A percentile compares a stretch with the other conserved stretches of the same genome.
phyloP scores from a whole-genome alignment of 805 yeast species.

The Nakazawaea populi region DNA sequence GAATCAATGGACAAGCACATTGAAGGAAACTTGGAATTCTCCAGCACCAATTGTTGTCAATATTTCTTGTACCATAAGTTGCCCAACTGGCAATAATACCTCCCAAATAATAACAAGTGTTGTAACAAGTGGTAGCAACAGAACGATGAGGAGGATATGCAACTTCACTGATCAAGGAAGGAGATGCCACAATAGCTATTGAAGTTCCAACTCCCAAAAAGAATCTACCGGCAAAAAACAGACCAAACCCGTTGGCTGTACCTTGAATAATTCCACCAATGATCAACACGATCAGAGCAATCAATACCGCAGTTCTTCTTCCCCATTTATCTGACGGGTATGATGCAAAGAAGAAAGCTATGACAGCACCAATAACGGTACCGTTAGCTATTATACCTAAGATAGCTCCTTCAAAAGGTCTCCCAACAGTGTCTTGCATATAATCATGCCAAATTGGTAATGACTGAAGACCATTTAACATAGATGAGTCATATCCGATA shows the following conservation, averaged over 20 bases:
- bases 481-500: constrained; percentile 39
- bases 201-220: constrained; percentile 42
- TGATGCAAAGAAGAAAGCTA: constrained; percentile 20
- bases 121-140: constrained; percentile 37
- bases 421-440: constrained; percentile 22
- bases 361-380: constrained; percentile 29
- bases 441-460: constrained; percentile 29
- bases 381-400: constrained; percentile 32
- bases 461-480: constrained; percentile 41
- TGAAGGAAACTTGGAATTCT: constrained; percentile 50
- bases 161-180: constrained; percentile 45
- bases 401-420: constrained; percentile 17
- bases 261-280: constrained; percentile 53
- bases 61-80: constrained; percentile 32
- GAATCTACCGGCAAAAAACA: constrained; percentile 38
- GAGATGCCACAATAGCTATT: constrained; percentile 36
- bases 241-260: constrained; percentile 27
- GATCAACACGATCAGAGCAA: constrained; percentile 47
- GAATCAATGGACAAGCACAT: constrained; percentile 39
- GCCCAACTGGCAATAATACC: constrained; percentile 42
- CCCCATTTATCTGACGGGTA: constrained; percentile 31
- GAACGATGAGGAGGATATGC: constrained; percentile 42
- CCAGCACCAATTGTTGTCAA: constrained; percentile 37
- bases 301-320: constrained; percentile 40
- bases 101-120: constrained; percentile 35